Evolutionary conservation across 2,329 filamentous ascomycete genomes (phyloP).

Genomic region (Nemania sp.): DNA sequence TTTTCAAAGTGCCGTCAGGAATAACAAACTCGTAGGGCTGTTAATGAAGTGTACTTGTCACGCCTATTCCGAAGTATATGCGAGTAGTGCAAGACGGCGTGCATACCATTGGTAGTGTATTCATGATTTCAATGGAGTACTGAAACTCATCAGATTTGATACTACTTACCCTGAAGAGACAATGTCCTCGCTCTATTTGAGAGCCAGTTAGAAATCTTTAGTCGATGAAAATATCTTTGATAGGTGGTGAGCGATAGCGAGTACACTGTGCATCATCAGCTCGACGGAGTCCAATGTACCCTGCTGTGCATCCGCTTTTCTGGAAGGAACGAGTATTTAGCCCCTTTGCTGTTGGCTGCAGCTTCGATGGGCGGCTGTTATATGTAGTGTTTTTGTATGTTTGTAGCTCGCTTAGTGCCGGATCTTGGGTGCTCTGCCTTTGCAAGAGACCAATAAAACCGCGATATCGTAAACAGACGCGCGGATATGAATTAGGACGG

Average conservation of each 20-base stretch:
- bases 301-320: slow-evolving; percentile 9
- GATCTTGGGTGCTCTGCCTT: slow-evolving; percentile 11
- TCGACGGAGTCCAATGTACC: background rate
- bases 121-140: background rate
- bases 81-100: background rate
- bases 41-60: background rate
- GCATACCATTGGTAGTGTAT: background rate
- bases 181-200: background rate
- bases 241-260: background rate
- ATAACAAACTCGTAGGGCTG: slow-evolving; percentile 19
- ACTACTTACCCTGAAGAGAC: too few species aligned
- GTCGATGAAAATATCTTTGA: background rate
- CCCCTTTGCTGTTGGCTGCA: slow-evolving; percentile 27
- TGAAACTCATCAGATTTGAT: too few species aligned
- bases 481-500: slow-evolving; percentile 25
- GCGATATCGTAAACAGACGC: slow-evolving; percentile 30
- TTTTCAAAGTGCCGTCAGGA: slow-evolving; percentile 2
- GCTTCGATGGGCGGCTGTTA: slow-evolving; percentile 20
- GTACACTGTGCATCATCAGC: background rate
- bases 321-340: slow-evolving; percentile 3
- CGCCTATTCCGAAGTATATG: background rate
- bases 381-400: slow-evolving; percentile 19
- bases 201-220: background rate
- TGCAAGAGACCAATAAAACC: slow-evolving; percentile 20
- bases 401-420: slow-evolving; percentile 26